Conservation (phyloP, 257 asterid species). For the Asclepias syriaca region DNA sequence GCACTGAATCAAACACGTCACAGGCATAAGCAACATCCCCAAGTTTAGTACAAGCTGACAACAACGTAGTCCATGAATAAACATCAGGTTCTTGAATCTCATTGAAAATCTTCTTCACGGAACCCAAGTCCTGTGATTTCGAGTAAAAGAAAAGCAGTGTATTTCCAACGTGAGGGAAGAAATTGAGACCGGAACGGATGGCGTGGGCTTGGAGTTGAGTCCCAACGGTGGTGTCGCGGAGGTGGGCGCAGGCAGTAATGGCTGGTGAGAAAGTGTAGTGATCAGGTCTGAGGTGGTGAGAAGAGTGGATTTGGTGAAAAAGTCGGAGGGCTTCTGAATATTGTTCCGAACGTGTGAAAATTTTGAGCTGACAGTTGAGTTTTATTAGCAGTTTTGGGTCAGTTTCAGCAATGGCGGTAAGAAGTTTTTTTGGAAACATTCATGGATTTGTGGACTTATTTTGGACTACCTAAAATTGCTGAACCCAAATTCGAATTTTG, state of each 20-base stretch:
- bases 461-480: background rate
- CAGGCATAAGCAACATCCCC: constrained; percentile 63
- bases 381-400: constrained; percentile 38
- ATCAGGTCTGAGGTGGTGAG: constrained; percentile 54
- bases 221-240: constrained; percentile 34
- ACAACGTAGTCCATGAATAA: constrained; percentile 64
- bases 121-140: constrained; percentile 48
- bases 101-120: constrained; percentile 43
- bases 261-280: constrained; percentile 71
- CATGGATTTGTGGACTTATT: background rate
- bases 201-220: constrained; percentile 60
- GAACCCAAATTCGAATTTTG: background rate
- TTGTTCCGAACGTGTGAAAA: constrained; percentile 36
- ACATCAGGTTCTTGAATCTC: constrained; percentile 63
- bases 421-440: constrained; percentile 3
- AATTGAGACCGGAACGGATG: constrained; percentile 43
- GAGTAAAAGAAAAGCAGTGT: constrained; percentile 63
- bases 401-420: constrained; percentile 16
- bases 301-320: constrained; percentile 50
- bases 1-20: constrained; percentile 56
- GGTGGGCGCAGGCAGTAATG: constrained; percentile 58
- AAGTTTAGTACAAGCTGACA: constrained; percentile 63
- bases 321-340: constrained; percentile 43
- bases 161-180: constrained; percentile 53
- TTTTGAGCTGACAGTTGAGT: constrained; percentile 49